Evolutionary conservation across 805 yeast species (phyloP).

Genomic region (Saccharomycopsis javanensis): DNA sequence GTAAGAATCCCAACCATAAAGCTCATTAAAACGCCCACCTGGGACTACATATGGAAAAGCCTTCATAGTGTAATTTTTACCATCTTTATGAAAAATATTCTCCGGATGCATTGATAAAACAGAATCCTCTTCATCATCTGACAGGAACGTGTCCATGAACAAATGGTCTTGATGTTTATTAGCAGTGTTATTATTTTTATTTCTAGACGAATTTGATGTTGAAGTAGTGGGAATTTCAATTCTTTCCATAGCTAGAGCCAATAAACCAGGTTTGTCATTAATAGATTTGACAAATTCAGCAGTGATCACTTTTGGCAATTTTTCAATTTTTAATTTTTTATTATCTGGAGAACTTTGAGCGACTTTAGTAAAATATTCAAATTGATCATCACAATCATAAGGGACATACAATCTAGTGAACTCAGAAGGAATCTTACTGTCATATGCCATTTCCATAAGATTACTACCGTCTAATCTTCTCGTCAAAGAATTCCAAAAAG

Average conservation of each 20-base stretch:
- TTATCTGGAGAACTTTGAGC: constrained; percentile 45
- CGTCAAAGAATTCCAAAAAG: constrained; percentile 75
- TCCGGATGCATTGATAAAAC: neutral
- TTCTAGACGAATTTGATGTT: neutral
- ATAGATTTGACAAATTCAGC: constrained; percentile 69
- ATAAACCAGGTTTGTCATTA: constrained; percentile 74
- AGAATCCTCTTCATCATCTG: constrained; percentile 1
- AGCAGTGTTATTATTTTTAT: neutral
- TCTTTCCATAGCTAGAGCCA: constrained; percentile 65
- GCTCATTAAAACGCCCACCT: constrained; percentile 93
- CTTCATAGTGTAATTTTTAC: constrained; percentile 29
- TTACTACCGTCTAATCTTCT: constrained; percentile 55
- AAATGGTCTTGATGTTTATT: neutral
- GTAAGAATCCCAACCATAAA: constrained; percentile 97
- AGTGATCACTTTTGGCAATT: constrained; percentile 64
- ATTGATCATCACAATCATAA: constrained; percentile 57
- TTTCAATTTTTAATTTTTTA: constrained; percentile 55
- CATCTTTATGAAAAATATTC: neutral
- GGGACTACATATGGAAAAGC: constrained; percentile 91
- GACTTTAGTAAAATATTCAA: constrained; percentile 50
- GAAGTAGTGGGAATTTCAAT: neutral
- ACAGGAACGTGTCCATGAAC: neutral
- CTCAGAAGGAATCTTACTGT: constrained; percentile 61
- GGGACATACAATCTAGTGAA: constrained; percentile 78
- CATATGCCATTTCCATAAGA: constrained; percentile 62